Percentiles rank a stretch among this genome's conserved stretches.
Evolutionary conservation across 116 monocot genomes (phyloP).

Genomic region (Phalaenopsis hybrid): DNA sequence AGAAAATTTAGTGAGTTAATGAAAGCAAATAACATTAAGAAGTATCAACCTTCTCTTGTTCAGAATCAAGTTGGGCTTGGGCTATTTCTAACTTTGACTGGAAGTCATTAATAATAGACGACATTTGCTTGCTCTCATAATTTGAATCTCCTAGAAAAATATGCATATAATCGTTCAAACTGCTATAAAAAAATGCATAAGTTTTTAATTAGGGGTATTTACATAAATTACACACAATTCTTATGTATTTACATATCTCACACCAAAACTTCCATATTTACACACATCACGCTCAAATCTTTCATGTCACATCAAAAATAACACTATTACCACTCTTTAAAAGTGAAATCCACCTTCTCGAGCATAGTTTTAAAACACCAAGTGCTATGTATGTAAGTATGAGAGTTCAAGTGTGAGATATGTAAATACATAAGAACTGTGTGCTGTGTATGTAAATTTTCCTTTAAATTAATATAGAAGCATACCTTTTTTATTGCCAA

Average conservation of each 20-base stretch:
- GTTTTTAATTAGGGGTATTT: neutral
- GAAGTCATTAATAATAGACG: slow-evolving; percentile 35
- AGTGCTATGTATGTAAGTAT: too few relatives aligned
- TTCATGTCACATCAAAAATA: too few relatives aligned
- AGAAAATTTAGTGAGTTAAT: neutral
- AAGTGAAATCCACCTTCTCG: too few relatives aligned
- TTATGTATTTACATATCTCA: too few relatives aligned
- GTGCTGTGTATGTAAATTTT: too few relatives aligned
- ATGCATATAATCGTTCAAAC: neutral
- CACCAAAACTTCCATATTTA: too few relatives aligned
- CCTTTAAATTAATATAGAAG: neutral
- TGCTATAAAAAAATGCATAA: neutral
- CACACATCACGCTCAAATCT: too few relatives aligned
- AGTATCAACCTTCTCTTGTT: slow-evolving; percentile 43
- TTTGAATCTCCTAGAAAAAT: slow-evolving; percentile 22
- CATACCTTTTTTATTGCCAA: slow-evolving; percentile 38
- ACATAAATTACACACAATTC: too few relatives aligned
- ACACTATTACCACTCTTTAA: too few relatives aligned
- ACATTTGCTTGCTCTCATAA: slow-evolving; percentile 21
- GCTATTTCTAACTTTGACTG: slow-evolving; percentile 44
- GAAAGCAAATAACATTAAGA: neutral
- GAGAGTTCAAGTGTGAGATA: too few relatives aligned
- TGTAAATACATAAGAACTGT: too few relatives aligned
- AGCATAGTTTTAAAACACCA: too few relatives aligned
- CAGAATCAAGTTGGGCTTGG: slow-evolving; percentile 33